phyloP scores from a whole-genome alignment of 768 basidiomycete species.

The Rossbeevera mucosa region DNA sequence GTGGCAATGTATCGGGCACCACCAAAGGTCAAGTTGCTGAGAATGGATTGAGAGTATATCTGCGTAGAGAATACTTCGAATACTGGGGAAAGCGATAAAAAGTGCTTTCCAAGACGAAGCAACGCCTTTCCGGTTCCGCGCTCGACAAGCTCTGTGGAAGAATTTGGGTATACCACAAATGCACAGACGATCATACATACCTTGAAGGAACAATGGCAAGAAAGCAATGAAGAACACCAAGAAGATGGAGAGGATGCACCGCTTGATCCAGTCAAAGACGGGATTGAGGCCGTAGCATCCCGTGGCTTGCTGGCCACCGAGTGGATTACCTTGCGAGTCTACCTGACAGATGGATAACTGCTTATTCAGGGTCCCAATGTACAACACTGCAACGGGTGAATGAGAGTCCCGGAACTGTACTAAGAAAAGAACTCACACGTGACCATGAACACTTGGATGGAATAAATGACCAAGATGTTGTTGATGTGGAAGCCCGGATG shows the following conservation, averaged over 20 bases:
- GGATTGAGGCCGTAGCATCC: constrained; percentile 92
- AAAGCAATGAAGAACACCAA: constrained; percentile 98
- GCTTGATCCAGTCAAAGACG: constrained; percentile 97
- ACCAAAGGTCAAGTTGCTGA: constrained; percentile 95
- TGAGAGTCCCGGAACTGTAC: not conserved
- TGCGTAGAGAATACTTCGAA: constrained; percentile 99
- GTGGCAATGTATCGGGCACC: constrained; percentile 99
- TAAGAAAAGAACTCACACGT: constrained; percentile 55
- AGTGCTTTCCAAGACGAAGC: constrained; percentile 92
- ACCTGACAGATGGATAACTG: constrained; percentile 83
- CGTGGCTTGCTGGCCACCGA: constrained; percentile 74
- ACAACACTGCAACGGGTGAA: constrained; percentile 57
- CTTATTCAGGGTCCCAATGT: constrained; percentile 95
- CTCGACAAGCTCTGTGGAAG: constrained; percentile 78
- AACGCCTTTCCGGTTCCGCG: constrained; percentile 93
- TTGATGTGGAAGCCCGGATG: constrained; percentile 99
- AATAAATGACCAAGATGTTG: constrained; percentile 98
- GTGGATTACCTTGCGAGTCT: constrained; percentile 73
- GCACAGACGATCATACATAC: constrained; percentile 37
- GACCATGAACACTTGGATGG: constrained; percentile 97
- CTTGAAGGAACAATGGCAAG: constrained; percentile 93
- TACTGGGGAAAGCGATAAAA: constrained; percentile 92
- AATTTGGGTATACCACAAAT: constrained; percentile 1
- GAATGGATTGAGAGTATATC: constrained; percentile 95
- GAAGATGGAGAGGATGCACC: constrained; percentile 96